Evolutionary conservation across 2,329 filamentous ascomycete species (phyloP), one percentile per base, ranked within the genome.

Genomic region (Cladosporium austrohemisphaericum): DNA sequence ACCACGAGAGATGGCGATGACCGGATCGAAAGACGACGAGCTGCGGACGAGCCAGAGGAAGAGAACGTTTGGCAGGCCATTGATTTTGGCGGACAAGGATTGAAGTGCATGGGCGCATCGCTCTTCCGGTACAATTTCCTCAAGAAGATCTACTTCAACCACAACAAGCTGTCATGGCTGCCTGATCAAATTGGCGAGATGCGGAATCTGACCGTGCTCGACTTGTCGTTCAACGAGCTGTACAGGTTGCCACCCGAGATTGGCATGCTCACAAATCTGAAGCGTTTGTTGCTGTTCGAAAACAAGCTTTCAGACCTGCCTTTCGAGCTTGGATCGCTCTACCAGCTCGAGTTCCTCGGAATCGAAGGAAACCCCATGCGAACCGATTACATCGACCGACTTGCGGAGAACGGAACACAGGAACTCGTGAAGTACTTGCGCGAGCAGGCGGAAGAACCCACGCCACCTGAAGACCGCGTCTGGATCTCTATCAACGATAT

Each of bases 181-280:
- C 90, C 92, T 10, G 74, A 86, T 29, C 77, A 83, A 18, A 89
- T 98, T 65, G 91, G 93, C 31, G 80, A 85, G 60, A 76, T 98
- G 56, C 84, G 91, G 56, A 85, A 86, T 55, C 73, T 98, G 41
- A 86, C 82, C 28, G 80, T 91, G 61, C 79, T 98, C 41, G 92
- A 98, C 68, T 78, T 91, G 3, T 97, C 93, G 0, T 83, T 85
- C 71, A 98, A 98, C 68, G 81, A 92, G 54, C 77, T 98, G 52
- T 79, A 78, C 7, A 83, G 86, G 56, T 75, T 98, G 3, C 93
- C 93, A 1, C 80, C 87, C 18, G 92, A 98, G 72, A 82, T 98
- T 53, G 93, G 93, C 64, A 98, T 97, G 92, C 88, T 95, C 61
- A 93, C 91, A 22, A 93, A 91, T 59, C 75, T 98, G 49, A 90